Evolutionary conservation across 768 basidiomycete species (phyloP), one percentile per base, ranked within the genome.

Genomic region (Mycena rebaudengoi): DNA sequence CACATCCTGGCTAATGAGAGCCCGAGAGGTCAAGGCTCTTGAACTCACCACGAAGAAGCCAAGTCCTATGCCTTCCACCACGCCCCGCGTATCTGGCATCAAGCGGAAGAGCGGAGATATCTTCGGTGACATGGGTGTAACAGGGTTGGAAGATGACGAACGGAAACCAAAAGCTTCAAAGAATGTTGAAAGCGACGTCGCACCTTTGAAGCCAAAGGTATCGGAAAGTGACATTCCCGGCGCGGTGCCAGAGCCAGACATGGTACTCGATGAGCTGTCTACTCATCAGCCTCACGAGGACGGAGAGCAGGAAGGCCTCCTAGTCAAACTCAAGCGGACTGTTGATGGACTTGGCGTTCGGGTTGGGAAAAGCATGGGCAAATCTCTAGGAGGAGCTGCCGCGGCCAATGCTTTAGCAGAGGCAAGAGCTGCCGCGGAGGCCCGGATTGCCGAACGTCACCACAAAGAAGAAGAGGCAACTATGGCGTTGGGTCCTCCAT

Each of bases 1-100:
- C 30, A 90, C 90, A 10, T 94, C 92, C 4, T 94, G 92, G 92
- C 74, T 94, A 55, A 86, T 85, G 75, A 92, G 91, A 69, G 92
- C 89, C 14, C 82, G 91, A 33, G 90, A 91, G 70, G 88, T 83
- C 25, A 90, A 90, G 66, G 90, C 90, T 18, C 76, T 87, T 70
- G 92, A 92, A 70, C 80, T 78, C n/a, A 78, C 78, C 12, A 69
- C 68, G 59, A 85, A 76, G 72, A 83, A 80, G 52, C 56, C 71
- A 21, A 72, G 32, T 64, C 30, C 64, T 23, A 68, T 56, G 6
- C 64, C 67, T 23, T 50, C 67, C 21, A 55, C 64, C 7, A 68
- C 53, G 20, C 54, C 57, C 14, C 61, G 50, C 39, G 28, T 69
- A 11, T 66, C 71, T 29, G 77, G 70, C 40, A 69, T 79, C 44